A percentile compares a stretch with the other conserved stretches of the same genome.
phyloP scores from a whole-genome alignment of 768 basidiomycete species.

The Pluteus cervinus region DNA sequence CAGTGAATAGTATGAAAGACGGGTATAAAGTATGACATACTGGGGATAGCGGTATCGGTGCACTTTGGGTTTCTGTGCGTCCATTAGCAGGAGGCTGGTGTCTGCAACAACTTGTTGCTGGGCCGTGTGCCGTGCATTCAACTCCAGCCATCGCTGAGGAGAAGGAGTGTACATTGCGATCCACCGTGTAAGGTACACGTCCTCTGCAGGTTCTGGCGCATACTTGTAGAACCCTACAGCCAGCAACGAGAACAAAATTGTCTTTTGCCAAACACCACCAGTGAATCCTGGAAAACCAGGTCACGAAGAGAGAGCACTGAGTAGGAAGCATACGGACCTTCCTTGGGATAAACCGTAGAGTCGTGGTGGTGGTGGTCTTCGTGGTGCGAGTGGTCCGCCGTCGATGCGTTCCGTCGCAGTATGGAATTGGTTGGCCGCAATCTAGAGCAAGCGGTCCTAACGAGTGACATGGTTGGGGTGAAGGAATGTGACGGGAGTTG shows the following conservation, averaged over 20 bases:
- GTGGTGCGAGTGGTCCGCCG: constrained; percentile 37
- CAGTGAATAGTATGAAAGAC: constrained; percentile 8
- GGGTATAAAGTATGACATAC: constrained; percentile 37
- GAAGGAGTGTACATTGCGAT: constrained; percentile 54
- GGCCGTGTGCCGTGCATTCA: constrained; percentile 54
- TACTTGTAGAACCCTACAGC: constrained; percentile 59
- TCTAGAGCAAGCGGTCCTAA: constrained; percentile 29
- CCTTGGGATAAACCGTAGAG: constrained; percentile 43
- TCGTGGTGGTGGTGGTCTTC: constrained; percentile 29
- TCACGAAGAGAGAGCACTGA: constrained; percentile 1
- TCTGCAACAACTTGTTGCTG: constrained; percentile 37
- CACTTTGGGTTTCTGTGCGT: constrained; percentile 39
- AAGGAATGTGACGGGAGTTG: constrained; percentile 4
- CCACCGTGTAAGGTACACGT: constrained; percentile 62
- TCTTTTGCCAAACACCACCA: constrained; percentile 63
- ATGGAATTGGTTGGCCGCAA: constrained; percentile 21
- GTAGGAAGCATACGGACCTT: constrained; percentile 36
- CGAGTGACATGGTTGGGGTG: constrained; percentile 32
- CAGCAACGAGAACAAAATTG: constrained; percentile 42
- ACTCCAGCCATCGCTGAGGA: constrained; percentile 43
- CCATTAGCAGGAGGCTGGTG: constrained; percentile 34
- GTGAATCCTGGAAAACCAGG: constrained; percentile 44
- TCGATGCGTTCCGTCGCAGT: constrained; percentile 38
- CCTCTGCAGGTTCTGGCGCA: constrained; percentile 55
- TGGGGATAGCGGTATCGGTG: constrained; percentile 69